A percentile compares a stretch with the other conserved stretches of the same genome.
These are phyloP conservation scores for Rhododendron ferrugineum DNA, from an alignment of 148 eudicot genomes.

Conservation along the genomic window DNA sequence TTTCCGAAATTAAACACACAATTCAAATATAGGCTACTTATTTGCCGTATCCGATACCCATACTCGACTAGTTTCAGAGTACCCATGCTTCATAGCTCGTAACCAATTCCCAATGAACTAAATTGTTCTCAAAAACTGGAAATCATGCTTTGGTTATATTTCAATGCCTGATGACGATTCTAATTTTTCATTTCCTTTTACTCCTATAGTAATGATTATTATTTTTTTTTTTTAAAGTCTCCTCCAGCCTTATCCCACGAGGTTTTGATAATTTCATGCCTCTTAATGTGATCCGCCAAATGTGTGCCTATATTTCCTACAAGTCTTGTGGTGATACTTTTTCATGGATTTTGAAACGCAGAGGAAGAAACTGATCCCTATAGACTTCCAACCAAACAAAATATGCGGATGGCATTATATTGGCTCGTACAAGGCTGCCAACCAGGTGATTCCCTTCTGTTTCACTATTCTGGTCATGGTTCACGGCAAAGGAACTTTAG, in stretches of 20 bases:
- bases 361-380: constrained; percentile 90
- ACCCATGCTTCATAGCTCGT: not conserved
- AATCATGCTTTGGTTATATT: not conserved
- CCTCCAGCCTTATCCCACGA: not conserved
- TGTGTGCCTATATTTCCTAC: not conserved
- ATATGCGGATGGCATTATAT: constrained; percentile 73
- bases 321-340: not conserved
- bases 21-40: too few relatives aligned
- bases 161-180: not conserved
- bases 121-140: not conserved
- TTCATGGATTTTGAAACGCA: constrained; percentile 29
- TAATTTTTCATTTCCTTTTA: not conserved
- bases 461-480: constrained; percentile 98
- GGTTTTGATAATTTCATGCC: not conserved
- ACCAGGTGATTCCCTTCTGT: constrained; percentile 85
- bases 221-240: not conserved
- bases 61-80: too few relatives aligned
- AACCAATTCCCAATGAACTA: not conserved
- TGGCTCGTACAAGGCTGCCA: constrained; percentile 96
- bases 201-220: not conserved
- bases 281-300: not conserved
- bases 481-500: constrained; percentile 65
- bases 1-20: too few relatives aligned
- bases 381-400: constrained; percentile 70
- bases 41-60: too few relatives aligned